Percentiles rank a stretch among this genome's conserved stretches.
Evolutionary conservation across 371 early-diverging fungal genomes (phyloP).

Genomic region (Saksenaea oblongispora): DNA sequence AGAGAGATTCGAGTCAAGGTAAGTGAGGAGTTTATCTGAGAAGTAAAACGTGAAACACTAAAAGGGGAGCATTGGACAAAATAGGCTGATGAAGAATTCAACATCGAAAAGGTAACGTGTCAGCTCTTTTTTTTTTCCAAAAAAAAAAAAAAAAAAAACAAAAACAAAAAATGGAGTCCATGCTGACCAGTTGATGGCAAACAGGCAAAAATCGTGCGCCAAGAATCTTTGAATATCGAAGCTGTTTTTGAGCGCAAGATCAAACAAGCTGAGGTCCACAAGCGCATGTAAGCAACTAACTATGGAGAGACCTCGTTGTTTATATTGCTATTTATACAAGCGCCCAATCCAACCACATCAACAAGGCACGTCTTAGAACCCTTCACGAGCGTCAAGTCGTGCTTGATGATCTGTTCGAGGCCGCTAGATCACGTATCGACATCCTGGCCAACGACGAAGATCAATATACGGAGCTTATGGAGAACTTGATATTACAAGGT

Average conservation of each 20-base stretch:
- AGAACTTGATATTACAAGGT: conserved; percentile 80
- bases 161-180: not conserved
- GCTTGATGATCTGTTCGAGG: conserved; percentile 77
- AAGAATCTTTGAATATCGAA: conserved; percentile 89
- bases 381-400: conserved; percentile 88
- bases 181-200: not conserved
- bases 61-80: not conserved
- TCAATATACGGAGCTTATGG: conserved; percentile 63
- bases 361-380: conserved; percentile 90
- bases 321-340: conserved; percentile 41
- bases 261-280: conserved; percentile 91
- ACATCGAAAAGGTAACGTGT: conserved; percentile 90
- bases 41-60: conserved; percentile 1
- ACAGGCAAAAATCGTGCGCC: conserved; percentile 89
- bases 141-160: not conserved
- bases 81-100: conserved; percentile 97
- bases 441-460: conserved; percentile 57
- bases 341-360: conserved; percentile 91
- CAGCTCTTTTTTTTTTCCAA: not conserved
- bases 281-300: conserved; percentile 71
- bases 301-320: not conserved
- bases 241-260: conserved; percentile 87
- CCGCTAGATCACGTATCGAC: conserved; percentile 56
- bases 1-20: conserved; percentile 97
- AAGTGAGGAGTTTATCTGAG: conserved; percentile 3